A percentile compares a stretch with the other conserved stretches of the same genome.
Evolutionary conservation across 2,329 filamentous ascomycete genomes (phyloP).

Genomic region (Remersonia thermophila): DNA sequence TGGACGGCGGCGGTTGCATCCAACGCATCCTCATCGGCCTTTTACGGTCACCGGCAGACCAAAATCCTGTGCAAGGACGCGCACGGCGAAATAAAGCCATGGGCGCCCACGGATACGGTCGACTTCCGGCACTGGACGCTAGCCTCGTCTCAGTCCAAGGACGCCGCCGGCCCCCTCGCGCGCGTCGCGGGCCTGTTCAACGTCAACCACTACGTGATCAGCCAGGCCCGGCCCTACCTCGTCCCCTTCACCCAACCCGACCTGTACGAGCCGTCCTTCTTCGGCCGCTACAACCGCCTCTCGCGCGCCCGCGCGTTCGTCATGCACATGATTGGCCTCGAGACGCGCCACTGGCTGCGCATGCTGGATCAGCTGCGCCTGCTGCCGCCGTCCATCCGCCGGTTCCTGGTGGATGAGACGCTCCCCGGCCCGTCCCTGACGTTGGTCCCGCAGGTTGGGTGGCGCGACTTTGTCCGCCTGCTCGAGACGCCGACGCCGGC

Average conservation of each 20-base stretch:
- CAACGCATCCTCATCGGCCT: conserved; percentile 52
- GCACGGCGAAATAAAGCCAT: conserved; percentile 59
- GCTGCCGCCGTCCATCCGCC: conserved; percentile 55
- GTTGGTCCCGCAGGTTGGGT: conserved; percentile 66
- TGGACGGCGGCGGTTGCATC: conserved; percentile 70
- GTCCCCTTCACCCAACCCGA: conserved; percentile 75
- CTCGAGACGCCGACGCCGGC: conserved; percentile 72
- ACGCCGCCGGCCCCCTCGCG: conserved; percentile 39
- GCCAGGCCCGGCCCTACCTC: conserved; percentile 80
- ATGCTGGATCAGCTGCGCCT: conserved; percentile 69
- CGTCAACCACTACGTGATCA: conserved; percentile 90
- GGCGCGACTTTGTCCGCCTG: conserved; percentile 61
- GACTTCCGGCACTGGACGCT: conserved; percentile 59
- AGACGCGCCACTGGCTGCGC: conserved; percentile 66
- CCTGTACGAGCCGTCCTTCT: conserved; percentile 60
- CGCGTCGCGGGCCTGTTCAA: conserved; percentile 77
- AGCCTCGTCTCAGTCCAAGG: conserved; percentile 31
- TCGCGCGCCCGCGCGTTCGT: conserved; percentile 46
- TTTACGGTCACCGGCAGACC: conserved; percentile 52
- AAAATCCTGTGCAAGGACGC: conserved; percentile 67
- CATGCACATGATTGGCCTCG: conserved; percentile 58
- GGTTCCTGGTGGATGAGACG: conserved; percentile 72
- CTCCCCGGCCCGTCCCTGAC: conserved; percentile 69
- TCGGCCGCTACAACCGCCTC: conserved; percentile 44
- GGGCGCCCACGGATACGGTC: conserved; percentile 50